A percentile compares a stretch with the other conserved stretches of the same genome.
These are phyloP conservation scores for Acer saccharum DNA, from an alignment of 345 rosid species.

Conservation along the genomic window DNA sequence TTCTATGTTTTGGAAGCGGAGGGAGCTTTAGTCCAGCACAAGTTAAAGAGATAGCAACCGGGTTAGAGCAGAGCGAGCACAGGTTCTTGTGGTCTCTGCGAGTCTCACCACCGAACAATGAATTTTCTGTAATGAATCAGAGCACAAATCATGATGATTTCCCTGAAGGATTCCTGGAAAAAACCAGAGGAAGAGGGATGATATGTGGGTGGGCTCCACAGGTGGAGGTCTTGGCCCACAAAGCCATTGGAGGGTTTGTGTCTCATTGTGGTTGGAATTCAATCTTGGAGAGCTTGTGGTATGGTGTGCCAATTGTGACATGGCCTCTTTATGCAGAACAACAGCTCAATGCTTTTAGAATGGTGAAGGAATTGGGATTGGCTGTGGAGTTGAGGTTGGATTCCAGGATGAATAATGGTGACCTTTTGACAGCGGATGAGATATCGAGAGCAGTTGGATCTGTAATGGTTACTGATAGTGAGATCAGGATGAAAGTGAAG, in stretches of 20 bases:
- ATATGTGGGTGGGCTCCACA: conserved; percentile 50
- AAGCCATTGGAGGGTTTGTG: conserved; percentile 41
- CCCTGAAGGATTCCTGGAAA: conserved; percentile 38
- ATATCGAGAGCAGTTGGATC: background rate
- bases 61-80: conserved; percentile 37
- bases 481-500: background rate
- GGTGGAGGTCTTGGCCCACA: conserved; percentile 38
- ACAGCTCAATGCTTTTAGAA: conserved; percentile 50
- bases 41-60: conserved; percentile 48
- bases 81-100: conserved; percentile 40
- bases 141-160: conserved; percentile 20
- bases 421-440: background rate
- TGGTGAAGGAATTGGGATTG: conserved; percentile 48
- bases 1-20: conserved; percentile 53
- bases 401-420: conserved; percentile 16
- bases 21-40: conserved; percentile 39
- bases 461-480: background rate
- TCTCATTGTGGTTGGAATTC: conserved; percentile 67
- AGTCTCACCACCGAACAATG: conserved; percentile 15
- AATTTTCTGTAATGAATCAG: background rate
- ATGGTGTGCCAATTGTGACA: conserved; percentile 43
- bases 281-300: conserved; percentile 52
- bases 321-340: conserved; percentile 60
- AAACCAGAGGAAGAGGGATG: conserved; percentile 26
- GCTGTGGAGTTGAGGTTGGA: conserved; percentile 43